These are phyloP conservation scores for Talaromyces albobiverticillius DNA, from an alignment of 2,329 filamentous ascomycete species.

Conservation along the genomic window DNA sequence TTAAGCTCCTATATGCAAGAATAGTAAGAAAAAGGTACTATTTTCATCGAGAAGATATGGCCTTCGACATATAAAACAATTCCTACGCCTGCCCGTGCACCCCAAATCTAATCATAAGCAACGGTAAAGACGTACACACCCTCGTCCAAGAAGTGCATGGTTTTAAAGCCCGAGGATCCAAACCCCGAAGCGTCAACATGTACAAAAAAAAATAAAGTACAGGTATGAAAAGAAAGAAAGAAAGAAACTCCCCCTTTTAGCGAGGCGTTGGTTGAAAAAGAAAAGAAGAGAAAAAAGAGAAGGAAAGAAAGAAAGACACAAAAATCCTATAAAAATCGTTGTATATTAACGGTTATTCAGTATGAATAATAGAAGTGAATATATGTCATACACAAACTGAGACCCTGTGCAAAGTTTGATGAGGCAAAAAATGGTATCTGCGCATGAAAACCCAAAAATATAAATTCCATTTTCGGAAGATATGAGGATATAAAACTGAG, in stretches of 20 bases:
- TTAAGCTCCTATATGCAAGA: neutral
- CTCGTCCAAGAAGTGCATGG: neutral
- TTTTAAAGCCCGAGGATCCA: neutral
- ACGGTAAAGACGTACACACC: neutral
- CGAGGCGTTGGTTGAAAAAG: neutral
- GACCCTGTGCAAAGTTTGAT: neutral
- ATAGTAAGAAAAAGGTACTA: neutral
- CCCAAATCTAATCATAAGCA: neutral
- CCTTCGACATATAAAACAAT: neutral
- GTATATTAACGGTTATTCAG: neutral
- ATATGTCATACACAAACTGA: neutral
- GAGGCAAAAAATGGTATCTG: neutral
- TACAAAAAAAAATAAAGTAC: neutral
- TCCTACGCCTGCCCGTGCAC: slow-evolving; percentile 7
- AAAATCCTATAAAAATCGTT: neutral
- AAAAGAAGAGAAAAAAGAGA: neutral
- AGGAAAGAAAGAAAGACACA: no score
- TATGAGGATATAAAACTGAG: neutral
- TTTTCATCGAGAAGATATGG: neutral
- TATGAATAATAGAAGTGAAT: neutral
- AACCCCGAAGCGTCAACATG: neutral
- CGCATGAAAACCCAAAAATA: neutral
- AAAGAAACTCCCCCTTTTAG: neutral
- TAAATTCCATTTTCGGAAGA: neutral
- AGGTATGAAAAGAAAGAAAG: neutral